Conservation (phyloP, 2,329 filamentous ascomycete species). For the Diaporthe ampelina region DNA sequence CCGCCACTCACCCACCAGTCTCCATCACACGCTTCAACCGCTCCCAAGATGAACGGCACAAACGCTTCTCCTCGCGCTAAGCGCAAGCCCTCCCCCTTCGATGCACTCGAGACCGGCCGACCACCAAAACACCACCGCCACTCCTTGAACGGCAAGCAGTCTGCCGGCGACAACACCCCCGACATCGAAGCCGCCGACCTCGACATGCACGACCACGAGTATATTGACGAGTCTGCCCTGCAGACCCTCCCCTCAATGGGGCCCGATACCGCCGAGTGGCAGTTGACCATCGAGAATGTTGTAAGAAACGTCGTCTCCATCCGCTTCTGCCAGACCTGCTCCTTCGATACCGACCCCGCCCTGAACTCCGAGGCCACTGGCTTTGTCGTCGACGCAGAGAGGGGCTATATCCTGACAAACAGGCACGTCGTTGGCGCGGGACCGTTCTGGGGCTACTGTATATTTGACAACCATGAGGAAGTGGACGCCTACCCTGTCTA, state of each 20-base stretch:
- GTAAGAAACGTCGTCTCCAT: constrained; percentile 98
- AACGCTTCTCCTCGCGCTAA: constrained; percentile 44
- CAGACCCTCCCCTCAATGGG: constrained; percentile 53
- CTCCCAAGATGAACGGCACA: constrained; percentile 45
- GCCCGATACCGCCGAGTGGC: constrained; percentile 86
- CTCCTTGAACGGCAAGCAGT: constrained; percentile 45
- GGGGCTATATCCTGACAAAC: constrained; percentile 89
- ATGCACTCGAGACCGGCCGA: constrained; percentile 41
- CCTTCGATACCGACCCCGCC: constrained; percentile 97
- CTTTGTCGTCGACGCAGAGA: constrained; percentile 95
- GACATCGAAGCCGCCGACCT: constrained; percentile 42
- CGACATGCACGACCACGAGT: constrained; percentile 40
- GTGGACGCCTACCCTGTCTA: constrained; percentile 97
- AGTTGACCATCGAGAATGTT: constrained; percentile 93
- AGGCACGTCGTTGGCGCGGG: constrained; percentile 95
- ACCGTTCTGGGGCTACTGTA: constrained; percentile 97
- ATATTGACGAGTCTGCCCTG: constrained; percentile 38
- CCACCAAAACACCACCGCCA: constrained; percentile 46
- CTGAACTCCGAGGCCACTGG: constrained; percentile 96
- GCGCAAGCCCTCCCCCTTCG: constrained; percentile 46
- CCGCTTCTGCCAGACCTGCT: constrained; percentile 97
- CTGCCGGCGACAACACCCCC: constrained; percentile 45
- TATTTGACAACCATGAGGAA: constrained; percentile 98
- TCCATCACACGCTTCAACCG: background rate
- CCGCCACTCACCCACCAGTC: background rate